Evolutionary conservation across 1,139 yeast species (phyloP).

Genomic region (Yamadazyma dushanensis): DNA sequence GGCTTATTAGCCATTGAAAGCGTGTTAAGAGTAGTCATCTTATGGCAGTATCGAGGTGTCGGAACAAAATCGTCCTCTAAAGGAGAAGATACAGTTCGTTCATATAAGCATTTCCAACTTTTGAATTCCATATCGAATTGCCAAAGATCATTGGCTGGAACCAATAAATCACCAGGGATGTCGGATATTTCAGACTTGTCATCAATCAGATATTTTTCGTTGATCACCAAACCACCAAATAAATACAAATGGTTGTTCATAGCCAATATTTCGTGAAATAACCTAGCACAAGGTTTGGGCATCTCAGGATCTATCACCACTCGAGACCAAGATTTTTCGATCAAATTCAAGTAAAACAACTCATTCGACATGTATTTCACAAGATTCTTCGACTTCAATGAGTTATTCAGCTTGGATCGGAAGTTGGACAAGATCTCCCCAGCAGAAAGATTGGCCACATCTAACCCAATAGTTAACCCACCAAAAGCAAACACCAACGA

Average conservation of each 20-base stretch:
- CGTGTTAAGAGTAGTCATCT: conserved; percentile 45
- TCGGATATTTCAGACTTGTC: conserved; percentile 11
- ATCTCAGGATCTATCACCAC: conserved; percentile 18
- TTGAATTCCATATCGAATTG: conserved; percentile 52
- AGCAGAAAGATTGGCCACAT: conserved; percentile 39
- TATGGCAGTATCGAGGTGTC: conserved; percentile 51
- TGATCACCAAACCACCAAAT: conserved; percentile 59
- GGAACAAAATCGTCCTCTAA: conserved; percentile 36
- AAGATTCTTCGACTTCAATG: conserved; percentile 28
- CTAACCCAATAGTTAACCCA: conserved; percentile 64
- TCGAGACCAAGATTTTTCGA: conserved; percentile 57
- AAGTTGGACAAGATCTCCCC: conserved; percentile 29
- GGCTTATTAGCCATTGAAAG: conserved; percentile 42
- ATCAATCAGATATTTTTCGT: conserved; percentile 9
- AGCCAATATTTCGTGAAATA: conserved; percentile 58
- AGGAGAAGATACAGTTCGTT: neutral
- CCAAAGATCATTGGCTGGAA: conserved; percentile 67
- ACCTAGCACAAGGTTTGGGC: conserved; percentile 49
- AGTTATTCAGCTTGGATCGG: conserved; percentile 26
- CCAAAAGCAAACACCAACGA: conserved; percentile 65
- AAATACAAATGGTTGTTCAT: conserved; percentile 51
- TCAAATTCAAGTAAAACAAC: conserved; percentile 54
- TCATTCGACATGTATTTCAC: conserved; percentile 55
- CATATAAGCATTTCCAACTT: conserved; percentile 53
- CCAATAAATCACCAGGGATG: conserved; percentile 22